Percentiles rank a stretch among this genome's conserved stretches.
Evolutionary conservation across 2,329 filamentous ascomycete genomes (phyloP).

Genomic region (Ambrosiella beaveri): DNA sequence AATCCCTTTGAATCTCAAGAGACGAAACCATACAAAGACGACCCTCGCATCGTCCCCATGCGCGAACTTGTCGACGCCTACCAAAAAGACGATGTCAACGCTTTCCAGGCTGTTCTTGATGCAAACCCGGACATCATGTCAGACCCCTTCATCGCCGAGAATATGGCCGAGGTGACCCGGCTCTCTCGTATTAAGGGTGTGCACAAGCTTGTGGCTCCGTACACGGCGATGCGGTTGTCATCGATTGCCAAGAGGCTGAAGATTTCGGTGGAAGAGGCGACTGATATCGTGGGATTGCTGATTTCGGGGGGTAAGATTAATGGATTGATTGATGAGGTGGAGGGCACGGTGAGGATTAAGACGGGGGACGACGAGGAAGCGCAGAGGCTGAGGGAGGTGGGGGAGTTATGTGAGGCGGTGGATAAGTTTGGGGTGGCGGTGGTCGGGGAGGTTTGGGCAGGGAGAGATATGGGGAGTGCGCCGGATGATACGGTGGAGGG

Average conservation of each 20-base stretch:
- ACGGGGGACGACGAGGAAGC: slow-evolving; percentile 40
- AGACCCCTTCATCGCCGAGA: slow-evolving; percentile 93
- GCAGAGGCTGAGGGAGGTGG: neutral
- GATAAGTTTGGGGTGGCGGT: neutral
- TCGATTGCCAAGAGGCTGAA: slow-evolving; percentile 82
- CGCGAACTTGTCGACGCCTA: slow-evolving; percentile 93
- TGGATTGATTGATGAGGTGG: slow-evolving; percentile 78
- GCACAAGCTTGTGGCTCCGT: slow-evolving; percentile 81
- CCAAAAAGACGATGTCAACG: slow-evolving; percentile 83
- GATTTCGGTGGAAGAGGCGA: slow-evolving; percentile 70
- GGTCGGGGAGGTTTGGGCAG: neutral
- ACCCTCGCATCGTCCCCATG: slow-evolving; percentile 91
- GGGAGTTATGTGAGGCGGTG: neutral
- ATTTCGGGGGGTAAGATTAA: slow-evolving; percentile 80
- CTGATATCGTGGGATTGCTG: slow-evolving; percentile 88
- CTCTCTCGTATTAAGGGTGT: slow-evolving; percentile 97
- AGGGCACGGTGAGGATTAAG: slow-evolving; percentile 66
- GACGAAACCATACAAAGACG: slow-evolving; percentile 93
- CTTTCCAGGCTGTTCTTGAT: slow-evolving; percentile 74
- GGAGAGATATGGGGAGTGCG: neutral
- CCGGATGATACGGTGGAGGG: neutral
- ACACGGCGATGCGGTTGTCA: slow-evolving; percentile 73
- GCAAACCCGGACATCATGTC: slow-evolving; percentile 76
- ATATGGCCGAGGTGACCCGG: slow-evolving; percentile 95
- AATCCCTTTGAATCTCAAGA: slow-evolving; percentile 98